Evolutionary conservation across 176 grass and related monocot species (phyloP).

Genomic region (Olyra latifolia): DNA sequence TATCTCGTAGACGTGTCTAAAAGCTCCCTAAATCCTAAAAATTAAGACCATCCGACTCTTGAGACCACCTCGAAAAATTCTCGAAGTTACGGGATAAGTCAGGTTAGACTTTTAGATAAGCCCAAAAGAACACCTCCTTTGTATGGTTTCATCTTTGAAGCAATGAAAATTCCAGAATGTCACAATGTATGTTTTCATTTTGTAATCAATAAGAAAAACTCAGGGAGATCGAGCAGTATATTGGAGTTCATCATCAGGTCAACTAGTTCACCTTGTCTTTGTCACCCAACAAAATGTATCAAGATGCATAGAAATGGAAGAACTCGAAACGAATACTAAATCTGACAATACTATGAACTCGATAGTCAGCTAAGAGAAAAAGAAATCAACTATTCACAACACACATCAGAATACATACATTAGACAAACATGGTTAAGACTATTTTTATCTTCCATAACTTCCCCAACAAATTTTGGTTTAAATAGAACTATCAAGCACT

Average conservation of each 20-base stretch:
- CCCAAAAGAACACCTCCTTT: no score
- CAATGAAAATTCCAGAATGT: no score
- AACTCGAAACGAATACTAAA: background rate
- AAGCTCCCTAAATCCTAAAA: no score
- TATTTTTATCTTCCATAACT: background rate
- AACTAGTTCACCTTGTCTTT: background rate
- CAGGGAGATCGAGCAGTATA: background rate
- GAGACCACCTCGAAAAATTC: no score
- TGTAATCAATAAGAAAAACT: no score
- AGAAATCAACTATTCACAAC: background rate
- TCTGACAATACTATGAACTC: background rate
- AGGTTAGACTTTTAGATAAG: no score
- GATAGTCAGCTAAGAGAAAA: background rate
- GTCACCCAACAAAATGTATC: conserved; percentile 8
- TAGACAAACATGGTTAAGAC: background rate
- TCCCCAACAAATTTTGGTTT: background rate
- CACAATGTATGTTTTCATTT: no score
- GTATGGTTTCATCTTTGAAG: no score
- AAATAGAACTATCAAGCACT: background rate
- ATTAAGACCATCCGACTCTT: no score
- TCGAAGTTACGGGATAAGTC: no score
- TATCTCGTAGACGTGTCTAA: no score
- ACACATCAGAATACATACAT: background rate
- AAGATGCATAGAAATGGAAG: background rate
- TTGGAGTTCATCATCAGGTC: background rate